These are phyloP conservation scores for Cornus florida DNA, from an alignment of 148 eudicot species.

Conservation along the genomic window DNA sequence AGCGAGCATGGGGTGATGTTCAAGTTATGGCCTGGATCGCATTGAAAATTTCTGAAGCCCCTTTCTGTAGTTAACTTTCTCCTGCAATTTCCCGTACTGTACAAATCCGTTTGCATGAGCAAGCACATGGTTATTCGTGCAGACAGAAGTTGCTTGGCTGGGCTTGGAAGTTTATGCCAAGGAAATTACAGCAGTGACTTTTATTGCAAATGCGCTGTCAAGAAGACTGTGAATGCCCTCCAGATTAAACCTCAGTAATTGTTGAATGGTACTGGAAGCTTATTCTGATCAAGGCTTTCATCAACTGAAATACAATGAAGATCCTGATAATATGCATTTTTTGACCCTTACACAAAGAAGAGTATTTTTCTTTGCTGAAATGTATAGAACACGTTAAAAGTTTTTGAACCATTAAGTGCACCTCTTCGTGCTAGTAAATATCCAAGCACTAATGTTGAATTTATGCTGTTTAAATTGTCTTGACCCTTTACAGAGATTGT, in stretches of 20 bases:
- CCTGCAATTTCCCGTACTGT: background rate
- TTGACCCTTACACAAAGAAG: too few species aligned
- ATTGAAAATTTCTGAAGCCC: conserved; percentile 21
- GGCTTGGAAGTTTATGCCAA: background rate
- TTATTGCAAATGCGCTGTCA: background rate
- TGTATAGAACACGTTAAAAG: background rate
- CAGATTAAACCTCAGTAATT: background rate
- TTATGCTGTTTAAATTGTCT: too few species aligned
- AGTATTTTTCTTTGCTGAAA: background rate
- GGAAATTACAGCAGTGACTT: background rate
- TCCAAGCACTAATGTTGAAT: too few species aligned
- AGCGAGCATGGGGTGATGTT: conserved; percentile 66
- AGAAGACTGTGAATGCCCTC: background rate
- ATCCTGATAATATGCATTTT: too few species aligned
- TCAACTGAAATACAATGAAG: background rate
- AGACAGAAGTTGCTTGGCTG: background rate
- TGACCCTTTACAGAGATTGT: too few species aligned
- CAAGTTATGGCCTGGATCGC: conserved; percentile 65
- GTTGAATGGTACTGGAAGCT: background rate
- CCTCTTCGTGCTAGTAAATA: background rate
- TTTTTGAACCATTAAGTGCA: background rate
- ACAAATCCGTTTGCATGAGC: too few species aligned
- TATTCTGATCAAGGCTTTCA: background rate
- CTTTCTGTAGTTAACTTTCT: background rate
- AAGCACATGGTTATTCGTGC: too few species aligned